Conservation (phyloP, 192 early-diverging fungal species). For the Diversispora epigaea region DNA sequence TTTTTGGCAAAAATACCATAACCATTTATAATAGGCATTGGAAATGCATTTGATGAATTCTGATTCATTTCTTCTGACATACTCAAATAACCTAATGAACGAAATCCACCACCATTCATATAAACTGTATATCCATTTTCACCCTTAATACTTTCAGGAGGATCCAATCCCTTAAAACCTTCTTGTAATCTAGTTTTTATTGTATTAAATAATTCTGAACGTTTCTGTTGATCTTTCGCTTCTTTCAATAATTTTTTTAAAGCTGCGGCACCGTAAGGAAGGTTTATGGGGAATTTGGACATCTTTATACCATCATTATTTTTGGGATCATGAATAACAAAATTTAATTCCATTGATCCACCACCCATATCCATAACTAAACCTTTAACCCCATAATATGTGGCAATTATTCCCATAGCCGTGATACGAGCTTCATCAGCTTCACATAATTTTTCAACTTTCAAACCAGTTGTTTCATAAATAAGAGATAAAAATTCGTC, state of each 20-base stretch:
- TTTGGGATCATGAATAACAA: constrained; percentile 42
- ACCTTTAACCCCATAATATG: constrained; percentile 52
- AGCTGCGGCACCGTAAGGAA: constrained; percentile 53
- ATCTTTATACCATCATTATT: constrained; percentile 35
- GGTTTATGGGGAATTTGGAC: constrained; percentile 42
- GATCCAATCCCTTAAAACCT: constrained; percentile 36
- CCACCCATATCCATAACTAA: constrained; percentile 59
- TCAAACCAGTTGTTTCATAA: constrained; percentile 46
- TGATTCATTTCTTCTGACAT: constrained; percentile 38
- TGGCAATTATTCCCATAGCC: constrained; percentile 52
- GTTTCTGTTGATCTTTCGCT: not conserved
- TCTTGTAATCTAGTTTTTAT: constrained; percentile 43
- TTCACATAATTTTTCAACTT: constrained; percentile 43
- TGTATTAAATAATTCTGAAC: constrained; percentile 19
- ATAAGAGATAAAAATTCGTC: constrained; percentile 46
- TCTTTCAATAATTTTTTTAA: constrained; percentile 43
- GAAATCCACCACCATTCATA: constrained; percentile 56
- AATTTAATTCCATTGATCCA: constrained; percentile 58
- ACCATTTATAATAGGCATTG: constrained; percentile 58
- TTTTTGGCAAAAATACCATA: constrained; percentile 47
- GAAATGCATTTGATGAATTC: constrained; percentile 33
- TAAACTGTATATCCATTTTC: constrained; percentile 47
- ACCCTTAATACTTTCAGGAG: constrained; percentile 28
- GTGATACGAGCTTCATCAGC: constrained; percentile 53
- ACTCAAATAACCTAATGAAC: constrained; percentile 53